These are phyloP conservation scores for Phytophthora colocasiae DNA, from an alignment of 352 stramenopile species.

Conservation along the genomic window DNA sequence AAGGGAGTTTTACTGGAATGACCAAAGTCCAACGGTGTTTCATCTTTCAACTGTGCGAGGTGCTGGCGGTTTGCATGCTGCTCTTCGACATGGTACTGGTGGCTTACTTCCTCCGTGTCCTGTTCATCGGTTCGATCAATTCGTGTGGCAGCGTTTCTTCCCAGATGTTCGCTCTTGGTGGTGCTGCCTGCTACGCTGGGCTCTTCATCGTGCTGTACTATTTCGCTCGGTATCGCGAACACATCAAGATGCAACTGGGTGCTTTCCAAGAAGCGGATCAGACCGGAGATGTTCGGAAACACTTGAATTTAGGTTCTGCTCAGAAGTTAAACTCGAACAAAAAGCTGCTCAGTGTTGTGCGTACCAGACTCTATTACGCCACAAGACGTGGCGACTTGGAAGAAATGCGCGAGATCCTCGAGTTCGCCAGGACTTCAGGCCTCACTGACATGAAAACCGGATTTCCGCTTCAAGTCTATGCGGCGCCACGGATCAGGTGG, in stretches of 20 bases:
- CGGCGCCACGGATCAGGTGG: slow-evolving; percentile 48
- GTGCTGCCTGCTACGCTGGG: slow-evolving; percentile 45
- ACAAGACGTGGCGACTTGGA: slow-evolving; percentile 60
- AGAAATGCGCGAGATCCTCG: slow-evolving; percentile 60
- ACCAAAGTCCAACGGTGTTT: slow-evolving; percentile 52
- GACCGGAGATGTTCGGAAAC: slow-evolving; percentile 58
- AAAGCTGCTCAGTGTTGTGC: slow-evolving; percentile 48
- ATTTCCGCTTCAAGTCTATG: slow-evolving; percentile 60
- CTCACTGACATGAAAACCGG: slow-evolving; percentile 40
- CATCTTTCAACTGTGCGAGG: slow-evolving; percentile 74
- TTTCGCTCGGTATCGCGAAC: slow-evolving; percentile 76
- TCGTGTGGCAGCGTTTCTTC: slow-evolving; percentile 46
- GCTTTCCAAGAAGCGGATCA: slow-evolving; percentile 74
- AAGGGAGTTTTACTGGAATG: not conserved
- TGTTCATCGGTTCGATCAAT: slow-evolving; percentile 67
- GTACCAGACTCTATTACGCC: slow-evolving; percentile 68
- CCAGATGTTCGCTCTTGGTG: slow-evolving; percentile 54
- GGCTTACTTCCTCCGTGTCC: slow-evolving; percentile 63
- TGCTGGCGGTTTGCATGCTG: slow-evolving; percentile 57
- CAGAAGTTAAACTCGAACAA: slow-evolving; percentile 40
- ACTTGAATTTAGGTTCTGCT: slow-evolving; percentile 24
- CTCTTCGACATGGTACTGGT: slow-evolving; percentile 48
- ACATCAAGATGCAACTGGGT: slow-evolving; percentile 82
- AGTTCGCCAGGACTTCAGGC: slow-evolving; percentile 37
- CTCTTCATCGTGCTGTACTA: slow-evolving; percentile 65